Conservation (phyloP, 305 asterid genomes). For the Stenogyne calaminthoides region DNA sequence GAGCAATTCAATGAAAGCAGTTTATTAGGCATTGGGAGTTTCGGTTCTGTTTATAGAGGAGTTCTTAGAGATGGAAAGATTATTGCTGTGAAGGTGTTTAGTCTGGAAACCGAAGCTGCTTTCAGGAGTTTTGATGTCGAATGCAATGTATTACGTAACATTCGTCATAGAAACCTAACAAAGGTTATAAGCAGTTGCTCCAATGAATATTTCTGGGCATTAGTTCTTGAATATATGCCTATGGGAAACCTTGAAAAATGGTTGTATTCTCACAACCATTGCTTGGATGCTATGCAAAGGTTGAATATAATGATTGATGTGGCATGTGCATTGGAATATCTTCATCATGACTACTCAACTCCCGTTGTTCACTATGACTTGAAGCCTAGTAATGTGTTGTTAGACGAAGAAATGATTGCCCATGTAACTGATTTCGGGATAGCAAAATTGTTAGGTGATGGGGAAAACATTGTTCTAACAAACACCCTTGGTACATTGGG, state of each 20-base stretch:
- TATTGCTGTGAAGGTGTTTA: constrained; percentile 35
- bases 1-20: background rate
- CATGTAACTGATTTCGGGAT: constrained; percentile 43
- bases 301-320: constrained; percentile 38
- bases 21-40: constrained; percentile 23
- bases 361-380: constrained; percentile 38
- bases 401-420: constrained; percentile 35
- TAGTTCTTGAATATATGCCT: constrained; percentile 45
- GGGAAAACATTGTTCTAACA: background rate
- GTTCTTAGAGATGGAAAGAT: constrained; percentile 2
- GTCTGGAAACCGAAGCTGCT: constrained; percentile 21
- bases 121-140: constrained; percentile 35
- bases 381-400: constrained; percentile 37
- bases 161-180: constrained; percentile 38
- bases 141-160: constrained; percentile 32
- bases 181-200: constrained; percentile 38
- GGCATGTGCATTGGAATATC: constrained; percentile 39
- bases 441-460: constrained; percentile 29
- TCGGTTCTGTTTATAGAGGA: constrained; percentile 40
- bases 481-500: too few species aligned
- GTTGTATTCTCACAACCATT: constrained; percentile 31
- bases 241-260: constrained; percentile 44
- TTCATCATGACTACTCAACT: constrained; percentile 33
- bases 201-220: constrained; percentile 35
- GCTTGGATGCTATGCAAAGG: constrained; percentile 36